Evolutionary conservation across 108 stramenopile genomes (phyloP), one percentile per base, ranked within the genome.

Genomic region (Nitzschia sp.): DNA sequence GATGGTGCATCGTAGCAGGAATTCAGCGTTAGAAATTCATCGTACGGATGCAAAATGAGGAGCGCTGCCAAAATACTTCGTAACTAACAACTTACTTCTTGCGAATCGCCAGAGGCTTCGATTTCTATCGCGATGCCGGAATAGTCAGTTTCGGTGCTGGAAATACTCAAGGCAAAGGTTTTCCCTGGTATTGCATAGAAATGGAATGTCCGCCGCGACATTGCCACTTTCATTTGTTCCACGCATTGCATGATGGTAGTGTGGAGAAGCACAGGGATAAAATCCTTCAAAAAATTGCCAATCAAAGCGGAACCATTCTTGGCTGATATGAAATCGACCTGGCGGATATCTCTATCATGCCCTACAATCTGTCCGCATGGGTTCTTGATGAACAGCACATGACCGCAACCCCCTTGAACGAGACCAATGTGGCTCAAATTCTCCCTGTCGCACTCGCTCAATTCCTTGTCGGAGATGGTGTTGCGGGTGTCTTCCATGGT

Each of bases 361-460:
- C 34, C 57, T 5, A 69, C 26, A 19, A 69, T 47, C 46, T 45
- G 3, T 15, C 45, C 69, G 5, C 38, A 58, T 22, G 69, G 69
- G 28, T 60, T 41, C 38, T 28, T 41, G 11, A 61, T 23, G 54
- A 68, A 68, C 13, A 68, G 8, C 30, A 68, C 38, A 56, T 68
- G 66, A 23, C 66, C 66, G 17, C 55, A 56, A 22, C 54, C 66
- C 29, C 66, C 66, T 56, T 68, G 66, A 23, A 68, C 38, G 33
- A 58, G 35, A 8, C 54, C 66, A 21, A 68, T 56, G 9, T 32
- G 36, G 27, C 30, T 27, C 19, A 68, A 30, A 4, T 54, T 15
- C 34, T 68, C 66, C 5, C 66, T 55, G 25, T 68, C 66, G 25
- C 66, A 68, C 30, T 68, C 66, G 23, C 22, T 56, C 34, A 68